A percentile compares a stretch with the other conserved stretches of the same genome.
Evolutionary conservation across 73 alveolate genomes (phyloP).

Genomic region (Stentor roeselii): DNA sequence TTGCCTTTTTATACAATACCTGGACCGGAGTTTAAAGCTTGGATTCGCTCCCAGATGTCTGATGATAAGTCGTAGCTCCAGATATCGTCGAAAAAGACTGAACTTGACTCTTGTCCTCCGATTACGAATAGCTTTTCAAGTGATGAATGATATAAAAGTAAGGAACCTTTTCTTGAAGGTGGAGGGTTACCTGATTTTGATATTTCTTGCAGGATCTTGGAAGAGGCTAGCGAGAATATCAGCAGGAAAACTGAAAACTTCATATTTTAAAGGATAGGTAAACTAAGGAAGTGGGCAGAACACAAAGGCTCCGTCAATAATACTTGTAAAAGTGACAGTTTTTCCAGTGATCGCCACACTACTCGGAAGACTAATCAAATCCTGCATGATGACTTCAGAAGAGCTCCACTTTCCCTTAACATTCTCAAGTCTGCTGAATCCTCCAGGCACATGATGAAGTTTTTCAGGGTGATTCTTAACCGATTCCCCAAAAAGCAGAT

Average conservation of each 20-base stretch:
- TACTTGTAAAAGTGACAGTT: neutral
- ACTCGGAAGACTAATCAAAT: neutral
- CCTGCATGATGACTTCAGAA: slow-evolving; percentile 1
- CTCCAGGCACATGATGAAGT: neutral
- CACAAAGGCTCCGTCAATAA: neutral
- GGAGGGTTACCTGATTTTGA: neutral
- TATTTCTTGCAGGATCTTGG: neutral
- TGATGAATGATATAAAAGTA: neutral
- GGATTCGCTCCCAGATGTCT: neutral
- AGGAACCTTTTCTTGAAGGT: neutral
- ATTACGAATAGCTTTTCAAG: neutral
- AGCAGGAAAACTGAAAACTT: neutral
- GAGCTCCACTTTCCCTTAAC: neutral
- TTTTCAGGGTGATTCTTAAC: neutral
- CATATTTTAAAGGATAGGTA: neutral
- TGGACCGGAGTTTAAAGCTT: neutral
- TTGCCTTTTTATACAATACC: neutral
- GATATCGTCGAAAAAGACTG: neutral
- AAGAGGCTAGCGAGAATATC: neutral
- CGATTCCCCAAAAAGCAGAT: neutral
- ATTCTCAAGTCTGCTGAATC: neutral
- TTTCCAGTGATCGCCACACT: neutral
- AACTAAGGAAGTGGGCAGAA: slow-evolving; percentile 2
- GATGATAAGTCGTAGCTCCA: neutral
- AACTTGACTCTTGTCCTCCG: neutral